These are phyloP conservation scores for Trichomonascaceae sp. DNA, from an alignment of 1,139 yeast species.

Conservation along the genomic window DNA sequence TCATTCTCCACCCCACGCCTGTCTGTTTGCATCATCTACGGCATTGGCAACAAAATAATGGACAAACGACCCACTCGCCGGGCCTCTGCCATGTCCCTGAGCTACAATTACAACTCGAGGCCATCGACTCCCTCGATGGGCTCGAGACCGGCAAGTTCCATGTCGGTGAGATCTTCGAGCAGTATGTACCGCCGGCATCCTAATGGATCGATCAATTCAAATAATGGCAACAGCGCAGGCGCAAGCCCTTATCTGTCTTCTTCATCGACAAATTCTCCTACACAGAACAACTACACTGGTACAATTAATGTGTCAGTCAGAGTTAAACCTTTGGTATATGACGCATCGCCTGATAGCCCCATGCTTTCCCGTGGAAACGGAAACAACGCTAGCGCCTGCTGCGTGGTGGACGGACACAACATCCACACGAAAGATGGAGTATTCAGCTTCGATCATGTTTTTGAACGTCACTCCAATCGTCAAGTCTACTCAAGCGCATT, in stretches of 20 bases:
- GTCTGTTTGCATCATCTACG: no score
- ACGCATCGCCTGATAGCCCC: no score
- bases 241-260: not conserved
- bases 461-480: conserved; percentile 36
- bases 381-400: conserved; percentile 9
- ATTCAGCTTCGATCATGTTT: conserved; percentile 69
- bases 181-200: no score
- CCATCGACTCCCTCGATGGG: conserved; percentile 18
- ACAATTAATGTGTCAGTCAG: conserved; percentile 26
- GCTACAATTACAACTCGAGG: conserved; percentile 5
- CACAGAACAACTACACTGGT: conserved; percentile 16
- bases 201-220: no score
- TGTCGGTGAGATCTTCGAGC: conserved; percentile 14
- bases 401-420: conserved; percentile 7
- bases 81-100: conserved; percentile 1
- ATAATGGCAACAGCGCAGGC: not conserved
- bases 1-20: no score
- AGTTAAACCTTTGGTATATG: conserved; percentile 22
- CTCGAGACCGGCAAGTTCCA: conserved; percentile 18
- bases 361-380: no score
- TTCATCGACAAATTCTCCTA: not conserved
- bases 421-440: conserved; percentile 25
- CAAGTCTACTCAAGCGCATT: conserved; percentile 54
- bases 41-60: no score
- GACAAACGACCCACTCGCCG: conserved; percentile 1